Conservation (phyloP, 2,329 filamentous ascomycete species). For the Nemania sp. region DNA sequence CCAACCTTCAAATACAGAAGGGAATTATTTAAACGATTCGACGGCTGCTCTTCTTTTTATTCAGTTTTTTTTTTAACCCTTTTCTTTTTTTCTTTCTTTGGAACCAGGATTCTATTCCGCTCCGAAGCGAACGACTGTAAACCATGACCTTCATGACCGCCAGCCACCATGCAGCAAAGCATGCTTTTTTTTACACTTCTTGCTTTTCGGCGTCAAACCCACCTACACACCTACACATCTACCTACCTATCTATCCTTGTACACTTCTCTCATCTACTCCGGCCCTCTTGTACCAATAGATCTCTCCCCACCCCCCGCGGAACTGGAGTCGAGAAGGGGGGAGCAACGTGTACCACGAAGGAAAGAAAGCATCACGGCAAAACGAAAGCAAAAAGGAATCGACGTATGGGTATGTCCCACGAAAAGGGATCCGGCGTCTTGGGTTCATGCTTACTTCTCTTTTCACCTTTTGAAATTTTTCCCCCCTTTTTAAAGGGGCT, state of each 20-base stretch:
- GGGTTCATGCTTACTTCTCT: neutral
- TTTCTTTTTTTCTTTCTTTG: neutral
- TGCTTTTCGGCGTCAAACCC: neutral
- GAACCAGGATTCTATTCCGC: neutral
- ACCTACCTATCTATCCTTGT: neutral
- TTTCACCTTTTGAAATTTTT: neutral
- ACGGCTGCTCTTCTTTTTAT: constrained; percentile 2
- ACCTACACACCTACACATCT: too few species aligned
- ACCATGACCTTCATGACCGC: constrained; percentile 14
- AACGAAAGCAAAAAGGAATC: neutral
- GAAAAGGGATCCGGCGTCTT: constrained; percentile 19
- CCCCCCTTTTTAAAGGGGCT: neutral
- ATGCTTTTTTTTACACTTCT: neutral
- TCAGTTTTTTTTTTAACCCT: too few species aligned
- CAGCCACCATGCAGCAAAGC: constrained; percentile 6
- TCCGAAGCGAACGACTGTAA: constrained; percentile 12
- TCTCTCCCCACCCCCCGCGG: too few species aligned
- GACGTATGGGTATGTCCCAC: neutral
- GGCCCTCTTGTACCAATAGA: constrained; percentile 9
- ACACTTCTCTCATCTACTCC: constrained; percentile 1
- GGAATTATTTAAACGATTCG: neutral
- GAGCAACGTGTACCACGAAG: too few species aligned
- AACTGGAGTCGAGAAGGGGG: too few species aligned
- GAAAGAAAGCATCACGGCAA: neutral
- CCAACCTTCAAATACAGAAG: neutral